A percentile compares a stretch with the other conserved stretches of the same genome.
phyloP scores from a whole-genome alignment of 2,329 filamentous ascomycete species.

The Sarocladium brachiariae region DNA sequence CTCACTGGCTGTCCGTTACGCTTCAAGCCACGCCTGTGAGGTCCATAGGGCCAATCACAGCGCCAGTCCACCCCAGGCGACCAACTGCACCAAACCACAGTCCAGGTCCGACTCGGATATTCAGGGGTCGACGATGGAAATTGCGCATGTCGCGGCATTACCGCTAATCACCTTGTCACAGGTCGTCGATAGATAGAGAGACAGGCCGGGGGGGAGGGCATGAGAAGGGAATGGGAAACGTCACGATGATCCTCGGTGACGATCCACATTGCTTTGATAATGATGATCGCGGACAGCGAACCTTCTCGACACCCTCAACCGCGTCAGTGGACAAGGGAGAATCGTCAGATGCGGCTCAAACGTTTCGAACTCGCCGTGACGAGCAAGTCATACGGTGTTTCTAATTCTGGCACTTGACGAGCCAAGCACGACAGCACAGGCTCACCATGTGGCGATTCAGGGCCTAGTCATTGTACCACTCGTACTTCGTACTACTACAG shows the following conservation, averaged over 20 bases:
- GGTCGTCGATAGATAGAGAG: too few relatives aligned
- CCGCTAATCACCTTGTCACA: neutral
- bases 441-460: constrained; percentile 7
- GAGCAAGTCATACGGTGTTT: neutral
- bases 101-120: constrained; percentile 7
- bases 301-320: too few relatives aligned
- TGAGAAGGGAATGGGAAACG: too few relatives aligned
- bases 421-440: neutral
- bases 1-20: neutral
- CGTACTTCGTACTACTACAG: neutral
- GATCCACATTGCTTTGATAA: too few relatives aligned
- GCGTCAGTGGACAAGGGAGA: too few relatives aligned
- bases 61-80: neutral
- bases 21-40: too few relatives aligned
- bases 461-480: too few relatives aligned
- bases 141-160: constrained; percentile 9
- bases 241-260: too few relatives aligned
- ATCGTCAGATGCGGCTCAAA: neutral
- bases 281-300: too few relatives aligned
- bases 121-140: constrained; percentile 2
- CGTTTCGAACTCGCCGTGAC: neutral
- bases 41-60: constrained; percentile 1
- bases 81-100: too few relatives aligned
- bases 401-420: constrained; percentile 9
- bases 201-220: neutral